Conservation (phyloP, 2,329 filamentous ascomycete species). For the Diaporthe capsici region DNA sequence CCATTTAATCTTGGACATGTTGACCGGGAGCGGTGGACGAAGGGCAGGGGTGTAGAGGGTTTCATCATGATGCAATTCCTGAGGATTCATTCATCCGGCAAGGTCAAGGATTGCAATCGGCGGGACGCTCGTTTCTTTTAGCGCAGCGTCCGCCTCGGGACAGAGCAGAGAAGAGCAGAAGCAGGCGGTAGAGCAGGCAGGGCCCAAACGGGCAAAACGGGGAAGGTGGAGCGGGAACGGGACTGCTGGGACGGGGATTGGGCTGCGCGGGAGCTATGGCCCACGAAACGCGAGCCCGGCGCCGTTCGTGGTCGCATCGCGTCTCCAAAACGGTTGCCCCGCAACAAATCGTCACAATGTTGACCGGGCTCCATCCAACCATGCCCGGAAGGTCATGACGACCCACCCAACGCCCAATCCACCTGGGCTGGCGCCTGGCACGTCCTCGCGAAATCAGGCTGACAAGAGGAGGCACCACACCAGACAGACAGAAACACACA, state of each 20-base stretch:
- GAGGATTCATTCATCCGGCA: constrained; percentile 11
- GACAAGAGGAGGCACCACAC: constrained; percentile 12
- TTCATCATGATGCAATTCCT: constrained; percentile 25
- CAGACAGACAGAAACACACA: neutral
- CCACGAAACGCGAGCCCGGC: constrained; percentile 21
- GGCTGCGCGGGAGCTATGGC: constrained; percentile 19
- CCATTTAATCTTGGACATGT: constrained; percentile 9
- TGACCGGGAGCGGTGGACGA: constrained; percentile 13
- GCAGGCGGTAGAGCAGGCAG: too few species aligned
- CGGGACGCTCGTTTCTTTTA: neutral
- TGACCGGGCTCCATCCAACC: constrained; percentile 27
- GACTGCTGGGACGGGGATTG: constrained; percentile 8
- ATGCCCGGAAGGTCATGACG: neutral
- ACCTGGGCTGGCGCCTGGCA: constrained; percentile 18
- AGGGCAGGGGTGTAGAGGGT: neutral
- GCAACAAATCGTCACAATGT: constrained; percentile 30
- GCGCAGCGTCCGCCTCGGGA: neutral
- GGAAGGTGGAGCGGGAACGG: neutral
- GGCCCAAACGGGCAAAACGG: constrained; percentile 4
- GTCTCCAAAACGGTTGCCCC: constrained; percentile 32
- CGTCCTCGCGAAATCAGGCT: constrained; percentile 32
- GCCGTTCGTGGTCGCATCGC: constrained; percentile 24
- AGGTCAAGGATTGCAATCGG: constrained; percentile 6
- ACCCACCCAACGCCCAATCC: constrained; percentile 2
- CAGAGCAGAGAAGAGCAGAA: neutral